A percentile compares a stretch with the other conserved stretches of the same genome.
Evolutionary conservation across 202 grass and related monocot species (phyloP).

Genomic region (Musa balbisiana): DNA sequence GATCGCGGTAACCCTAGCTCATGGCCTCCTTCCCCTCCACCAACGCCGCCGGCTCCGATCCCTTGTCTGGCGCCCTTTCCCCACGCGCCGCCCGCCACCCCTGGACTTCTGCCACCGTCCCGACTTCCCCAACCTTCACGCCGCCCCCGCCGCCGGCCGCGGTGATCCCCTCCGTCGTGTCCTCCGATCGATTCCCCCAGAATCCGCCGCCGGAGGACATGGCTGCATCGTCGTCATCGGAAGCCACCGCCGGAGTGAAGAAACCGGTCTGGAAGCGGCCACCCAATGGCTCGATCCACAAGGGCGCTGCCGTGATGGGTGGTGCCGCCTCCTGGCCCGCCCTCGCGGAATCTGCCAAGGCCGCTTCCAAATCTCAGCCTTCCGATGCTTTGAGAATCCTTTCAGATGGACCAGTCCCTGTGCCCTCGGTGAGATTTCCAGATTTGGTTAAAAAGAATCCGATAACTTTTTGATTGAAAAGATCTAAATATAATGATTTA

Average conservation of each 20-base stretch:
- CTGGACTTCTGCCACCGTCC: background rate
- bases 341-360: slow-evolving; percentile 2
- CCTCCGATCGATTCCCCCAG: background rate
- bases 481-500: background rate
- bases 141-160: background rate
- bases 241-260: background rate
- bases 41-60: background rate
- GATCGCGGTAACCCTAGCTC: background rate
- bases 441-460: background rate
- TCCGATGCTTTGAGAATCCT: too few relatives aligned
- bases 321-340: slow-evolving; percentile 20
- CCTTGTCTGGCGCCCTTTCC: background rate
- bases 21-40: background rate
- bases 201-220: background rate
- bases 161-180: too few relatives aligned
- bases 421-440: background rate
- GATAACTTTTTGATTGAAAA: background rate
- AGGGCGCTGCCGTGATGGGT: background rate
- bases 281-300: background rate
- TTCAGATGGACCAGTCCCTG: background rate
- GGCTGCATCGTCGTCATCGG: background rate
- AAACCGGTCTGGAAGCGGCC: slow-evolving; percentile 5
- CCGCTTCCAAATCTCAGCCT: background rate
- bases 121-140: background rate
- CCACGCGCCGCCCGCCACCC: slow-evolving; percentile 31